phyloP scores from a whole-genome alignment of 2,329 filamentous ascomycete species.

The Sporothrix euskadiensis region DNA sequence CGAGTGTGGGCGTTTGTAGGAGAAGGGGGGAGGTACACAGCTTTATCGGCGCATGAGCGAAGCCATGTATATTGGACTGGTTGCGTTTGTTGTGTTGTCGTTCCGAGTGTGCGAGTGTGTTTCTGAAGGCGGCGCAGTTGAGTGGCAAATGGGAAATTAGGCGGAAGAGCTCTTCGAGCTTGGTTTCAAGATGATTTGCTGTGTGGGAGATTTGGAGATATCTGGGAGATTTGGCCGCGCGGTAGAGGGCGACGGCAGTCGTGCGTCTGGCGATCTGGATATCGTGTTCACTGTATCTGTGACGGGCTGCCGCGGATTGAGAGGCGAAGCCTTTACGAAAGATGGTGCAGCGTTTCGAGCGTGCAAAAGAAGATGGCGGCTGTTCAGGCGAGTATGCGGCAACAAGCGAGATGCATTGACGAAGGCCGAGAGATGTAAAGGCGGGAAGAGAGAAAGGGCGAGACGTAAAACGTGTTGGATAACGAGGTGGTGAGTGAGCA shows the following conservation, averaged over 20 bases:
- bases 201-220: neutral
- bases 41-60: constrained; percentile 12
- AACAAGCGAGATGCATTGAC: constrained; percentile 9
- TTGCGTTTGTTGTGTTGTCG: neutral
- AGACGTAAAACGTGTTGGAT: constrained; percentile 8
- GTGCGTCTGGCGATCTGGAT: constrained; percentile 3
- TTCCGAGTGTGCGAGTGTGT: neutral
- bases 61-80: neutral
- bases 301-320: neutral
- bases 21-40: neutral
- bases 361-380: neutral
- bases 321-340: neutral
- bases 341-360: neutral
- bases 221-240: constrained; percentile 11
- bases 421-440: neutral
- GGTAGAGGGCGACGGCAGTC: neutral
- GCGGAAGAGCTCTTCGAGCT: constrained; percentile 8
- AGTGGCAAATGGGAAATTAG: neutral
- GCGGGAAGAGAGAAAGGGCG: neutral
- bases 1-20: neutral
- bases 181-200: constrained; percentile 13
- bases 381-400: constrained; percentile 13
- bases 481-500: neutral
- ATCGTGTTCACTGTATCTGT: constrained; percentile 1
- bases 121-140: neutral